These are phyloP conservation scores for Asterochloris erici DNA, from an alignment of 139 green algal species.

Conservation along the genomic window DNA sequence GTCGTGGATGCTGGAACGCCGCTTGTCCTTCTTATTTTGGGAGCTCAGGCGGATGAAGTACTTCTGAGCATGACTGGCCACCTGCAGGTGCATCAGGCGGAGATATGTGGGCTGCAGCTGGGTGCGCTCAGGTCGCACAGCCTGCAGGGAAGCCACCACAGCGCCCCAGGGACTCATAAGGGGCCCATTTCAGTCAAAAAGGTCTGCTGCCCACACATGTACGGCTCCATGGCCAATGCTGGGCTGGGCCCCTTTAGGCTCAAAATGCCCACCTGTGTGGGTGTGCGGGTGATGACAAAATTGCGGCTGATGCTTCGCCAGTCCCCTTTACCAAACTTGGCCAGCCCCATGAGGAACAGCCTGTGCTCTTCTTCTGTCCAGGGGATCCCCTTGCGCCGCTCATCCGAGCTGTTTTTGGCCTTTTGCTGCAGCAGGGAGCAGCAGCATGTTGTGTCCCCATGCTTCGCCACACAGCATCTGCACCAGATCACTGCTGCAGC, in stretches of 20 bases:
- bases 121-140: too few relatives aligned
- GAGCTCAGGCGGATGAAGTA: slow-evolving; percentile 93
- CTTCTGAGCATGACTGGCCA: slow-evolving; percentile 91
- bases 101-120: too few relatives aligned
- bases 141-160: too few relatives aligned
- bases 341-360: slow-evolving; percentile 87
- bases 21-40: slow-evolving; percentile 89
- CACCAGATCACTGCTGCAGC: too few relatives aligned
- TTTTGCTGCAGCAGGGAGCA: slow-evolving; percentile 34
- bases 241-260: too few relatives aligned
- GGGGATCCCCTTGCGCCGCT: slow-evolving; percentile 87
- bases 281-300: slow-evolving; percentile 89
- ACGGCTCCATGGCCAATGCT: too few relatives aligned
- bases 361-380: slow-evolving; percentile 96
- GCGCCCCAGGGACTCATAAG: too few relatives aligned
- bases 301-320: slow-evolving; percentile 90
- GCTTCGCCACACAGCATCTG: too few relatives aligned
- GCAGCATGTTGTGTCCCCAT: too few relatives aligned
- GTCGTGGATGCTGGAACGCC: slow-evolving; percentile 87
- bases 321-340: slow-evolving; percentile 94
- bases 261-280: slow-evolving; percentile 64
- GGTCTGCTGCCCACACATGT: too few relatives aligned
- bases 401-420: slow-evolving; percentile 31
- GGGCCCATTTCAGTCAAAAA: too few relatives aligned
- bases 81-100: slow-evolving; percentile 34